Conservation (phyloP, 164 flowering plant genomes). For the Tetrastigma voinierianum region DNA sequence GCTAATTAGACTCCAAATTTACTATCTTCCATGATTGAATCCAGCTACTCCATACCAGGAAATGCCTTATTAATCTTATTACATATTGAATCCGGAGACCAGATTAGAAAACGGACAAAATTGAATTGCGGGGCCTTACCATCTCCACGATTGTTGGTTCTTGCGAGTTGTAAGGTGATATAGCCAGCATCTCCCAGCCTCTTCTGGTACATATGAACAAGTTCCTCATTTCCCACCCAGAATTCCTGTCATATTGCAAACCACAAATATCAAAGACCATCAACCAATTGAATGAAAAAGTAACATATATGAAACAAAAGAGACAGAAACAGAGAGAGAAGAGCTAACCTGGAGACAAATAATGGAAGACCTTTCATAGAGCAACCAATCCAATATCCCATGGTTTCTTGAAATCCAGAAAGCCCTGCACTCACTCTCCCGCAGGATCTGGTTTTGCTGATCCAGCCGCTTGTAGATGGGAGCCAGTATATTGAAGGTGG, state of each 20-base stretch:
- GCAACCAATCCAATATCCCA: constrained; percentile 73
- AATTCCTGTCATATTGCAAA: constrained; percentile 53
- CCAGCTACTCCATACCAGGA: too few relatives aligned
- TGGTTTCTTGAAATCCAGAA: constrained; percentile 79
- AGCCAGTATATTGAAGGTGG: constrained; percentile 94
- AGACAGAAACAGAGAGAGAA: background rate
- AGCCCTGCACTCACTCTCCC: constrained; percentile 74
- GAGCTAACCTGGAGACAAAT: constrained; percentile 84
- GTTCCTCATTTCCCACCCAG: constrained; percentile 94
- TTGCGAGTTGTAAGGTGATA: constrained; percentile 63
- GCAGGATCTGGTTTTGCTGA: constrained; percentile 56
- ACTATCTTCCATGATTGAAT: too few relatives aligned
- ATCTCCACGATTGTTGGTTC: constrained; percentile 97
- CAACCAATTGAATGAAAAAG: too few relatives aligned
- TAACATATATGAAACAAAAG: too few relatives aligned
- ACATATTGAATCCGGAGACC: background rate
- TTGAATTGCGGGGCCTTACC: constrained; percentile 36
- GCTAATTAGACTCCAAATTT: too few relatives aligned
- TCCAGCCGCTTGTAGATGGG: constrained; percentile 90
- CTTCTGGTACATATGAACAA: constrained; percentile 77
- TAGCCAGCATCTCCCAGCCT: constrained; percentile 88
- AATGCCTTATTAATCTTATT: too few relatives aligned
- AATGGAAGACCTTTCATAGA: constrained; percentile 79
- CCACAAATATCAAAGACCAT: background rate
- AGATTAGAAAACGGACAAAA: background rate